Evolutionary conservation across 345 rosid species (phyloP).

Genomic region (Eucalyptus coolabah): DNA sequence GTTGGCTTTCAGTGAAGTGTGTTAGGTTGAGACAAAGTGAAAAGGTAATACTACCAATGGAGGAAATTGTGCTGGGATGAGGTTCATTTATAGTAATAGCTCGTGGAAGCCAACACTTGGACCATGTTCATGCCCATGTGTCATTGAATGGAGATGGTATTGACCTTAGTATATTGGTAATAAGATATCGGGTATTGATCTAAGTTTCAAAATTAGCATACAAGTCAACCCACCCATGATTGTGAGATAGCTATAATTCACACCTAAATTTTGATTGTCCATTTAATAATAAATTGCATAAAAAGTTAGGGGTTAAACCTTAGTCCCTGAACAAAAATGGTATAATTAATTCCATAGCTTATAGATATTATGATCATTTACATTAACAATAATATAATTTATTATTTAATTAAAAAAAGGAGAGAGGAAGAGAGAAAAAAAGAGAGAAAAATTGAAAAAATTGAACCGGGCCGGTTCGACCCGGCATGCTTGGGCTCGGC

Average conservation of each 20-base stretch:
- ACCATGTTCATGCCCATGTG: not conserved
- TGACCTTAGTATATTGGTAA: not conserved
- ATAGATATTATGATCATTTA: no score
- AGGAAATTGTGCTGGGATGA: not conserved
- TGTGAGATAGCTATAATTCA: not conserved
- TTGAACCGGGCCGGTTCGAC: not conserved
- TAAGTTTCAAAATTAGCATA: not conserved
- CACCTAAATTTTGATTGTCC: not conserved
- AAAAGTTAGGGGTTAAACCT: no score
- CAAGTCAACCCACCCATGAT: not conserved
- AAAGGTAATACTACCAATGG: not conserved
- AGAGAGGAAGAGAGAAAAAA: not conserved
- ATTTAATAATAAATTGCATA: not conserved
- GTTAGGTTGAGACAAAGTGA: not conserved
- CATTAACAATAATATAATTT: no score
- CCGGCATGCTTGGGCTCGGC: not conserved
- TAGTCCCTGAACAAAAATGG: not conserved
- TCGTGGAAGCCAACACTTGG: not conserved
- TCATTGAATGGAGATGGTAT: not conserved
- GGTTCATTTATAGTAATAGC: not conserved
- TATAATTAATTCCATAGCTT: no score
- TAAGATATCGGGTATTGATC: not conserved
- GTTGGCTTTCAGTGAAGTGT: not conserved
- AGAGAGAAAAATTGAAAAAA: no score
- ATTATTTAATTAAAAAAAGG: no score